These are phyloP conservation scores for Guadua angustifolia DNA, from an alignment of 176 grass and related monocot species.

Conservation along the genomic window DNA sequence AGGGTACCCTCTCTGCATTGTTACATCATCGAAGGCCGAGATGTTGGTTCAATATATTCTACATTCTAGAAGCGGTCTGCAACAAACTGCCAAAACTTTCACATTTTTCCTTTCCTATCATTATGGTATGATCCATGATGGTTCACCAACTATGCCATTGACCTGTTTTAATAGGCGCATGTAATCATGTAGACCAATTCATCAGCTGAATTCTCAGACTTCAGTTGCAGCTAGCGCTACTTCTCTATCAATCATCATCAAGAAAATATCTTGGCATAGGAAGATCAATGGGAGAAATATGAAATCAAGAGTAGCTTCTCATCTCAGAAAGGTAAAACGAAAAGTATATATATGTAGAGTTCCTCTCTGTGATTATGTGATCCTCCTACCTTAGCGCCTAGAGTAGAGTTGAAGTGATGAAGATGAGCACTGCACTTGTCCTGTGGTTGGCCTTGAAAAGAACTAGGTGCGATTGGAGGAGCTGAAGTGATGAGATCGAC, in stretches of 20 bases:
- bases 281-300: not conserved
- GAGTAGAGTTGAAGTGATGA: not conserved
- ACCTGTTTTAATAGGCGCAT: not conserved
- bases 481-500: not conserved
- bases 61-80: slow-evolving; percentile 11
- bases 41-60: not conserved
- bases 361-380: not conserved
- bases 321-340: not conserved
- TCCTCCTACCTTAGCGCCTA: not conserved
- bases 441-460: slow-evolving; percentile 8
- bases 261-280: not conserved
- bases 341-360: not conserved
- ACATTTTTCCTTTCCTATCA: not conserved
- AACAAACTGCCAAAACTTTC: not conserved
- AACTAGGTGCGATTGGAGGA: not conserved
- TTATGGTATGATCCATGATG: not conserved
- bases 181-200: not conserved
- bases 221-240: not conserved
- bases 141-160: slow-evolving; percentile 17
- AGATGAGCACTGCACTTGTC: not conserved
- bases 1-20: not conserved
- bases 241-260: not conserved
- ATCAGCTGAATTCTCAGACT: not conserved
- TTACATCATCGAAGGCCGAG: not conserved
- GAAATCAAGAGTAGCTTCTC: not conserved